A percentile compares a stretch with the other conserved stretches of the same genome.
These are phyloP conservation scores for Candida chilensis DNA, from an alignment of 805 yeast genomes.

Conservation along the genomic window DNA sequence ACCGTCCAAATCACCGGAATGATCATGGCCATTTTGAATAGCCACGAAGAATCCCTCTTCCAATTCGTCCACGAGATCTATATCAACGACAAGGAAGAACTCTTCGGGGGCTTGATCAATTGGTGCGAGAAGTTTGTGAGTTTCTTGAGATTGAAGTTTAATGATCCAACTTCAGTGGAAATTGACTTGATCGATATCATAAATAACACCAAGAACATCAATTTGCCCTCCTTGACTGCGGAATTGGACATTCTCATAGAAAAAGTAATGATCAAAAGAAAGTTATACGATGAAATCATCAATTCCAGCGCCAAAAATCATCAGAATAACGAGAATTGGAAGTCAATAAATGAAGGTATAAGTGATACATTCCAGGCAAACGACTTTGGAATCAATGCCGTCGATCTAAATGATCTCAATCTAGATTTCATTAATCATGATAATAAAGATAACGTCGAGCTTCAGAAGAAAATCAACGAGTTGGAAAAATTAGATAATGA, in stretches of 20 bases:
- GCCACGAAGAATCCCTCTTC: conserved; percentile 67
- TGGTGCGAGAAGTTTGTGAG: conserved; percentile 69
- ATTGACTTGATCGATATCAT: conserved; percentile 35
- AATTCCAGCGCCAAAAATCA: conserved; percentile 10
- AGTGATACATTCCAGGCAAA: conserved; percentile 13
- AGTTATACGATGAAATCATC: conserved; percentile 23
- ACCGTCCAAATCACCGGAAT: conserved; percentile 58
- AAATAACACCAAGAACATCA: conserved; percentile 12
- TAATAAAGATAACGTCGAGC: background rate
- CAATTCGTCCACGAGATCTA: conserved; percentile 77
- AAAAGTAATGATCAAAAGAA: conserved; percentile 24
- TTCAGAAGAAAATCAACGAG: conserved; percentile 1
- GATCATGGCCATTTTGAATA: conserved; percentile 55
- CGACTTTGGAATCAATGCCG: conserved; percentile 26
- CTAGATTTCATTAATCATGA: conserved; percentile 10
- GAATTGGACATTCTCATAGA: conserved; percentile 32
- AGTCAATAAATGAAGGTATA: conserved; percentile 24
- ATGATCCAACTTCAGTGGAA: conserved; percentile 22
- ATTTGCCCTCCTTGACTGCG: too few species aligned
- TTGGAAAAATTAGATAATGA: too few species aligned
- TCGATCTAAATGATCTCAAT: conserved; percentile 36
- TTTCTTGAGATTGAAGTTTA: conserved; percentile 55
- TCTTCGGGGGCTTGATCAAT: conserved; percentile 60
- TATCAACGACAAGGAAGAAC: conserved; percentile 57
- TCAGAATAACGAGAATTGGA: conserved; percentile 30